Evolutionary conservation across 441 rosid genomes (phyloP).

Genomic region (Lepidium campestre): DNA sequence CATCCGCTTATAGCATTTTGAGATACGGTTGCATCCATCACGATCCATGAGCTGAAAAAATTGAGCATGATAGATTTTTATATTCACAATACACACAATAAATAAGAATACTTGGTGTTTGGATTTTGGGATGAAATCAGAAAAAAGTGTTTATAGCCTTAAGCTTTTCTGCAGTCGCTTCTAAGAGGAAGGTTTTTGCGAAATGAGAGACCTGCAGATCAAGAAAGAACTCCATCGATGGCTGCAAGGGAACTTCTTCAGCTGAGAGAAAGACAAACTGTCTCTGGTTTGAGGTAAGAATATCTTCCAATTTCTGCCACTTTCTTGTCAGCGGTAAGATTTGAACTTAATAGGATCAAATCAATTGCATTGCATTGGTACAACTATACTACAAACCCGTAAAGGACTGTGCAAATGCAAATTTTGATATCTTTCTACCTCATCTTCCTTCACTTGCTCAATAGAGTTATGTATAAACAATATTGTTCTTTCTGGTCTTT

Average conservation of each 20-base stretch:
- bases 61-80: neutral
- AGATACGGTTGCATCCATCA: neutral
- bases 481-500: neutral
- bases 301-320: neutral
- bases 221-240: conserved; percentile 73
- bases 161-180: conserved; percentile 56
- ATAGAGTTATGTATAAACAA: neutral
- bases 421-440: neutral
- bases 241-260: conserved; percentile 86
- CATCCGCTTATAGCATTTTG: neutral
- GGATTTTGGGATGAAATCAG: neutral
- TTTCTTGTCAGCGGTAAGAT: neutral
- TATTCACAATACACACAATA: neutral
- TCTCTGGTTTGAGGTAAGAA: conserved; percentile 84
- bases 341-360: neutral
- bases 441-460: neutral
- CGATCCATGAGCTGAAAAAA: neutral
- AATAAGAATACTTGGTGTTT: neutral
- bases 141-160: neutral
- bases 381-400: neutral
- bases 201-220: conserved; percentile 75
- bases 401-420: neutral
- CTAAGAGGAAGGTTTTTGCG: conserved; percentile 94
- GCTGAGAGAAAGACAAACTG: conserved; percentile 83
- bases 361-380: neutral